Percentiles rank a stretch among this genome's conserved stretches.
phyloP scores from a whole-genome alignment of 768 basidiomycete species.

The Hortiboletus flavorubellus region DNA sequence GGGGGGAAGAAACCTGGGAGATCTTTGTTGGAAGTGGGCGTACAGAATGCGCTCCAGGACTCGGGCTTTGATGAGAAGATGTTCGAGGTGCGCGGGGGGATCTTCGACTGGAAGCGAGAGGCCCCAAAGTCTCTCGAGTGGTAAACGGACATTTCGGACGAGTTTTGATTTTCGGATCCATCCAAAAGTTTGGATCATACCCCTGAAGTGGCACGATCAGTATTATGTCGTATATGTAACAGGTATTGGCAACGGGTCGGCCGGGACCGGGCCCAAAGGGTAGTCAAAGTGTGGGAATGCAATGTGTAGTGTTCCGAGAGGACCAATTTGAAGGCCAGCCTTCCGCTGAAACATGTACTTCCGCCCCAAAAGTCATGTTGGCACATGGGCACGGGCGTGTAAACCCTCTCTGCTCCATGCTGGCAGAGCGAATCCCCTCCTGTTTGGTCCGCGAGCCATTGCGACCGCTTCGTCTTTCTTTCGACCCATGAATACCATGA shows the following conservation, averaged over 20 bases:
- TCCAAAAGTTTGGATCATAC: neutral
- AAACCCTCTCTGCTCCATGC: neutral
- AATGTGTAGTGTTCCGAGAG: no score
- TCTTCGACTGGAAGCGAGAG: slow-evolving; percentile 36
- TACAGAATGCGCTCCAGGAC: slow-evolving; percentile 30
- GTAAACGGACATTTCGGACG: neutral
- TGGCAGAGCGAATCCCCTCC: neutral
- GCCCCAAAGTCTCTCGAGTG: neutral
- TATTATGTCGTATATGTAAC: no score
- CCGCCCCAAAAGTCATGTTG: neutral
- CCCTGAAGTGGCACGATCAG: neutral
- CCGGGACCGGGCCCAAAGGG: no score
- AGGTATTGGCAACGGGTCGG: no score
- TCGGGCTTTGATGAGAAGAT: slow-evolving; percentile 34
- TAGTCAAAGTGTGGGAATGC: neutral
- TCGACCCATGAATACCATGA: neutral
- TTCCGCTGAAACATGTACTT: neutral
- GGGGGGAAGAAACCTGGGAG: slow-evolving; percentile 30
- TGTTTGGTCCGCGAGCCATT: neutral
- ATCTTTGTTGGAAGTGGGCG: slow-evolving; percentile 34
- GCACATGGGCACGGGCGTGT: neutral
- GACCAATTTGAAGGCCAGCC: no score
- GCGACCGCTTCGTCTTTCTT: neutral
- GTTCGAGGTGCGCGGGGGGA: slow-evolving; percentile 32
- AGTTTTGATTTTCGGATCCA: neutral